Conservation (phyloP, 2,329 filamentous ascomycete genomes). For the Fusarium nematophilum region DNA sequence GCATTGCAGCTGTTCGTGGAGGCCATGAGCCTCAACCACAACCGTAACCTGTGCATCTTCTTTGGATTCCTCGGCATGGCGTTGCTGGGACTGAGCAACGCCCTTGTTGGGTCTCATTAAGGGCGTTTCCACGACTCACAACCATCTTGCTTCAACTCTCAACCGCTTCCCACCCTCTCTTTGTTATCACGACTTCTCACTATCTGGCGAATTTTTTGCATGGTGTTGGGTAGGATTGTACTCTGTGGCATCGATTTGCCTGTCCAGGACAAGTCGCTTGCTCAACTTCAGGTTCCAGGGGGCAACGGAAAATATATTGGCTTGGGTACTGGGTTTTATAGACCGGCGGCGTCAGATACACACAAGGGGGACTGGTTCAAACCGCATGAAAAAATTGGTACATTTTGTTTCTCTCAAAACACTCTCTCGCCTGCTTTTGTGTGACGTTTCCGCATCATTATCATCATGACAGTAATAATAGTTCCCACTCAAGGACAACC, state of each 20-base stretch:
- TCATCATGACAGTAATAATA: slow-evolving; percentile 18
- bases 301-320: slow-evolving; percentile 8
- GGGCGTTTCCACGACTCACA: background rate
- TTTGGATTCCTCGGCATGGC: slow-evolving; percentile 91
- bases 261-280: too few relatives aligned
- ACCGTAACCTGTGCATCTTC: slow-evolving; percentile 78
- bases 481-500: background rate
- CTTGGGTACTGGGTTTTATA: slow-evolving; percentile 31
- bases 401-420: slow-evolving; percentile 1
- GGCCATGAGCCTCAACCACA: slow-evolving; percentile 84
- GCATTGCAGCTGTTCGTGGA: slow-evolving; percentile 90
- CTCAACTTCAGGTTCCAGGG: background rate
- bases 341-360: slow-evolving; percentile 21
- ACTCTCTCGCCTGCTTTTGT: slow-evolving; percentile 9
- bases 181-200: background rate
- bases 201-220: slow-evolving; percentile 16
- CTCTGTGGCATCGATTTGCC: background rate
- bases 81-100: slow-evolving; percentile 85
- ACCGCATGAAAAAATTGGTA: background rate
- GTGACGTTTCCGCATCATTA: slow-evolving; percentile 17
- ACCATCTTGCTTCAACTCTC: too few relatives aligned
- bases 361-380: background rate
- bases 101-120: slow-evolving; percentile 74
- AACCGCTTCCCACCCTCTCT: background rate
- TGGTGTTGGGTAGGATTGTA: slow-evolving; percentile 25